Percentiles rank a stretch among this genome's conserved stretches.
These are phyloP conservation scores for Licmophora abbreviata DNA, from an alignment of 108 stramenopile species.

Conservation along the genomic window DNA sequence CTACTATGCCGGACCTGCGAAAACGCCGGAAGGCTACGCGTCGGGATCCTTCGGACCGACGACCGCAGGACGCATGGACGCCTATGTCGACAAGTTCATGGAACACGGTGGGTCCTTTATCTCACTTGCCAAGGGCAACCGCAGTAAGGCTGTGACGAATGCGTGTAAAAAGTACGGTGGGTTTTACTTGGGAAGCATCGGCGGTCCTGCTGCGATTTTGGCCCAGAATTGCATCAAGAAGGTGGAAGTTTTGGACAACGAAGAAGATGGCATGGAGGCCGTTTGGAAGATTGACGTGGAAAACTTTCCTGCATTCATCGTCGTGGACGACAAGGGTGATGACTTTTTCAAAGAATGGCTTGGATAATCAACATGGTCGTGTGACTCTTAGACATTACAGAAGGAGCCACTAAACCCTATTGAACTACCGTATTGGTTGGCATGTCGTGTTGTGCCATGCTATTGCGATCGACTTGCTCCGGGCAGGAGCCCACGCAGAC, in stretches of 20 bases:
- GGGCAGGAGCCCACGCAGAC: too few relatives aligned
- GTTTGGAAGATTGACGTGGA: conserved; percentile 97
- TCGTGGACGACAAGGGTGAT: conserved; percentile 94
- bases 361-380: conserved; percentile 31
- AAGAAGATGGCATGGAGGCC: conserved; percentile 98
- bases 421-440: too few relatives aligned
- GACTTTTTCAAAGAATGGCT: conserved; percentile 95
- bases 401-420: too few relatives aligned
- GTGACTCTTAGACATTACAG: not conserved
- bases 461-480: too few relatives aligned
- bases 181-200: conserved; percentile 94
- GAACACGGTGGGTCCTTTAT: conserved; percentile 85
- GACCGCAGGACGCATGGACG: conserved; percentile 98
- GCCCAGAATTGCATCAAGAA: conserved; percentile 95
- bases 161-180: conserved; percentile 96
- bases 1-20: conserved; percentile 96
- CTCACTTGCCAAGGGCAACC: conserved; percentile 93
- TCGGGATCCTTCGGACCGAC: conserved; percentile 94
- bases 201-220: conserved; percentile 94
- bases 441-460: too few relatives aligned
- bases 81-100: conserved; percentile 93
- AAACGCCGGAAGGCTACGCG: conserved; percentile 94
- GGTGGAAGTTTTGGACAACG: conserved; percentile 92
- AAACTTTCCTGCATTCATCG: conserved; percentile 95
- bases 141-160: conserved; percentile 84